A percentile compares a stretch with the other conserved stretches of the same genome.
phyloP scores from a whole-genome alignment of 1,284 basidiomycete species.

The Mycosarcoma maydis region DNA sequence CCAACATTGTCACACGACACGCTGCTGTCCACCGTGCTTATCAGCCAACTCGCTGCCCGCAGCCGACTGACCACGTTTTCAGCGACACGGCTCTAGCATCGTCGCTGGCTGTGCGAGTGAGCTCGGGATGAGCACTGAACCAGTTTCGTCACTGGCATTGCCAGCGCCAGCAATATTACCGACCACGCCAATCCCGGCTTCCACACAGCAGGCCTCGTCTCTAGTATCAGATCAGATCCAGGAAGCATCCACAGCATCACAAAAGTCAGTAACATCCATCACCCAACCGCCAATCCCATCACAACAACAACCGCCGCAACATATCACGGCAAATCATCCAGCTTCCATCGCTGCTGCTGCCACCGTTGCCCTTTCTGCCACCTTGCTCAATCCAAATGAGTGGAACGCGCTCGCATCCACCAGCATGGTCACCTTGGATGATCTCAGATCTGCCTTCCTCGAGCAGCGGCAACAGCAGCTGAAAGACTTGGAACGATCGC shows the following conservation, averaged over 20 bases:
- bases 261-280: conserved; percentile 6
- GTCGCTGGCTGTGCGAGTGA: background rate
- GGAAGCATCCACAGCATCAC: conserved; percentile 14
- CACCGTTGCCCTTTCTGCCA: conserved; percentile 39
- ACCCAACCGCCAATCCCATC: conserved; percentile 2
- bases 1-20: background rate
- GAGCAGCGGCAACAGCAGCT: conserved; percentile 40
- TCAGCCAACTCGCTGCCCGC: no score
- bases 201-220: background rate
- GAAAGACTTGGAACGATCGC: conserved; percentile 27
- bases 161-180: conserved; percentile 8
- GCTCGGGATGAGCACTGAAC: conserved; percentile 23
- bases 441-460: conserved; percentile 36
- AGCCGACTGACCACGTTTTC: no score
- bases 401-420: conserved; percentile 49
- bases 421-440: conserved; percentile 47
- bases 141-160: conserved; percentile 19
- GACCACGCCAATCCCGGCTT: background rate
- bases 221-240: conserved; percentile 8
- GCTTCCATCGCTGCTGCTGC: conserved; percentile 46
- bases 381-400: conserved; percentile 41
- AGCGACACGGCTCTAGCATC: background rate
- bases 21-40: background rate
- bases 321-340: conserved; percentile 41
- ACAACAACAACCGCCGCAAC: conserved; percentile 27